phyloP scores from a whole-genome alignment of 495 filamentous ascomycete species.

The Rhypophila decipiens region DNA sequence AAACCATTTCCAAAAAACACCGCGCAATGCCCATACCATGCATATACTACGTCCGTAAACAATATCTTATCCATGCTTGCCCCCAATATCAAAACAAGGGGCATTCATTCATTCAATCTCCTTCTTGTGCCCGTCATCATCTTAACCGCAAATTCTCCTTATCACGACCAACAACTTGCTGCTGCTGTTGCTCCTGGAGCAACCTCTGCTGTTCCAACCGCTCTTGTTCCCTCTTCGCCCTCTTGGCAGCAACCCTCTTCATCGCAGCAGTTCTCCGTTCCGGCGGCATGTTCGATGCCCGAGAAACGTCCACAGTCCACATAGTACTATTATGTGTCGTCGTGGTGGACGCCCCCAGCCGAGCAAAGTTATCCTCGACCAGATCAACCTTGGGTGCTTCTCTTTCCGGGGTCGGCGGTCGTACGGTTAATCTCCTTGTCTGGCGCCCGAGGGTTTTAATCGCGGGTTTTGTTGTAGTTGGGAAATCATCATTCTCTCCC shows the following conservation, averaged over 20 bases:
- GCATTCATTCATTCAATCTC: background rate
- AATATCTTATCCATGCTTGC: too few species aligned
- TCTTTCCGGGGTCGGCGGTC: slow-evolving; percentile 3
- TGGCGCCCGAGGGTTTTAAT: too few species aligned
- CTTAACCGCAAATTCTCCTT: slow-evolving; percentile 39
- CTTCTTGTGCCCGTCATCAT: background rate
- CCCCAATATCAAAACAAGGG: too few species aligned
- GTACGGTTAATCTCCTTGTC: too few species aligned
- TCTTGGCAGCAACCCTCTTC: slow-evolving; percentile 54
- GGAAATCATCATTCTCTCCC: too few species aligned
- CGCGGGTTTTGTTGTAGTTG: too few species aligned
- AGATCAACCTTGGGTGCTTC: slow-evolving; percentile 27
- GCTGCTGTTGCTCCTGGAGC: slow-evolving; percentile 17
- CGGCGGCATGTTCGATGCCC: slow-evolving; percentile 45
- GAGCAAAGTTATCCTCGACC: slow-evolving; percentile 36
- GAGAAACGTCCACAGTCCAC: slow-evolving; percentile 25
- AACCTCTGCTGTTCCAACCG: too few species aligned
- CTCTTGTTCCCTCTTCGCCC: slow-evolving; percentile 34
- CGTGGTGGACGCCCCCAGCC: slow-evolving; percentile 24
- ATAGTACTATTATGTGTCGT: slow-evolving; percentile 21
- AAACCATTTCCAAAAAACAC: too few species aligned
- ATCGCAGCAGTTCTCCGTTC: slow-evolving; percentile 58
- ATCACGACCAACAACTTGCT: slow-evolving; percentile 16
- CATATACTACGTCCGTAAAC: too few species aligned
- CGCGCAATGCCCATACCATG: too few species aligned